These are phyloP conservation scores for Fraxinus pennsylvanica DNA, from an alignment of 257 asterid species.

Conservation along the genomic window DNA sequence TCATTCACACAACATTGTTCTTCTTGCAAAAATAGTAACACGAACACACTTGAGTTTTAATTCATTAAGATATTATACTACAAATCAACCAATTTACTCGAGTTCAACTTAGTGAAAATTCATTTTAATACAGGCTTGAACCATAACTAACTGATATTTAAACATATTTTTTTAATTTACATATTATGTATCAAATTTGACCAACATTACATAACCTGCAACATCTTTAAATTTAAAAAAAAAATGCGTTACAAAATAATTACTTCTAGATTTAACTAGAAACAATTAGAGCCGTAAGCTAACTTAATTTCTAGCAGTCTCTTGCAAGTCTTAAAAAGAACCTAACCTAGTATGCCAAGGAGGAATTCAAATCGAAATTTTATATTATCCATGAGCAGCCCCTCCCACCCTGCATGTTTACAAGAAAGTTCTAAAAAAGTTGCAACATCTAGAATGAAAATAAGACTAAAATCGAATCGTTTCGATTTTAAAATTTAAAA, in stretches of 20 bases:
- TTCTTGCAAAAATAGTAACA: no score
- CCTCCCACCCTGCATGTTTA: not conserved
- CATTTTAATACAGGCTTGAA: not conserved
- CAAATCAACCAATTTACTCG: not conserved
- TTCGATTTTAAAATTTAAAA: no score
- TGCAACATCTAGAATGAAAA: not conserved
- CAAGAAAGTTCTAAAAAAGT: constrained; percentile 4
- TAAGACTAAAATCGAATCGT: not conserved
- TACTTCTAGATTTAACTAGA: not conserved
- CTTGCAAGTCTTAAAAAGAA: not conserved
- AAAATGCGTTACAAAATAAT: not conserved
- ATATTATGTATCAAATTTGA: not conserved
- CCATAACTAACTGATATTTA: no score
- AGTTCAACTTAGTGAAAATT: not conserved
- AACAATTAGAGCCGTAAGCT: not conserved
- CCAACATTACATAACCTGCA: not conserved
- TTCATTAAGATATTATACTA: not conserved
- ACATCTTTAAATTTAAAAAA: not conserved
- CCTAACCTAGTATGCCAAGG: constrained; percentile 16
- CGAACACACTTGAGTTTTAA: not conserved
- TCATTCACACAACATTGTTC: no score
- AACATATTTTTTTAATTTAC: not conserved
- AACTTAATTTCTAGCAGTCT: constrained; percentile 12
- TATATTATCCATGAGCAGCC: constrained; percentile 12
- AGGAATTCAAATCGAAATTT: constrained; percentile 23